Evolutionary conservation across 2,329 filamentous ascomycete species (phyloP).

Genomic region (Colletotrichum theobromicola): DNA sequence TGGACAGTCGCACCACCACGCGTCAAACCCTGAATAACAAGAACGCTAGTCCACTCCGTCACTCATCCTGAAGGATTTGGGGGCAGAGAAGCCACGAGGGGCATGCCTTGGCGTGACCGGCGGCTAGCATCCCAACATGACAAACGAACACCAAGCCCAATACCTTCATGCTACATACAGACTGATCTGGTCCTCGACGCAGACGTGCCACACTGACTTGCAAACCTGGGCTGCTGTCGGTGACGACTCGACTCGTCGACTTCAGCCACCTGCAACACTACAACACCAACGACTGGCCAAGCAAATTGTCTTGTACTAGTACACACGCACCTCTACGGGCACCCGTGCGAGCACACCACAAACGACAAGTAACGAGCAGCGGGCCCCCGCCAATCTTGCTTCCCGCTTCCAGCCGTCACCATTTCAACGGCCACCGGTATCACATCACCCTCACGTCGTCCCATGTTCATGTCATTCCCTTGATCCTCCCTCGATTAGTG

Average conservation of each 20-base stretch:
- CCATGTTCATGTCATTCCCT: neutral
- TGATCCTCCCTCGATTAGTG: neutral
- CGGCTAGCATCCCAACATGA: neutral
- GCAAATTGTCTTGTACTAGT: neutral
- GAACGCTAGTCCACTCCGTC: neutral
- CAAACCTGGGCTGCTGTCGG: neutral
- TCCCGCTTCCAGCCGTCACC: neutral
- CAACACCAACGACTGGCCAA: neutral
- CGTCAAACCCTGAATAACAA: neutral
- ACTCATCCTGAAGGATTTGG: neutral
- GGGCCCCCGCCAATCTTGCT: neutral
- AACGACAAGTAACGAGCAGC: neutral
- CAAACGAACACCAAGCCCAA: neutral
- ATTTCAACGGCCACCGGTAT: neutral
- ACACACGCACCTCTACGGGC: neutral
- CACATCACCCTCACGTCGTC: slow-evolving; percentile 3
- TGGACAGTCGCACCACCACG: neutral
- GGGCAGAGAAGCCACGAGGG: neutral
- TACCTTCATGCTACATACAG: neutral
- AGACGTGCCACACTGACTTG: neutral
- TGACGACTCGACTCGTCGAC: neutral
- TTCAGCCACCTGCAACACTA: neutral
- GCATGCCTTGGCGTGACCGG: neutral
- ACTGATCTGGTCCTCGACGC: neutral
- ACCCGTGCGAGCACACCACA: neutral